Conservation (phyloP, 2,329 filamentous ascomycete species). For the Tolypocladium ovalisporum region DNA sequence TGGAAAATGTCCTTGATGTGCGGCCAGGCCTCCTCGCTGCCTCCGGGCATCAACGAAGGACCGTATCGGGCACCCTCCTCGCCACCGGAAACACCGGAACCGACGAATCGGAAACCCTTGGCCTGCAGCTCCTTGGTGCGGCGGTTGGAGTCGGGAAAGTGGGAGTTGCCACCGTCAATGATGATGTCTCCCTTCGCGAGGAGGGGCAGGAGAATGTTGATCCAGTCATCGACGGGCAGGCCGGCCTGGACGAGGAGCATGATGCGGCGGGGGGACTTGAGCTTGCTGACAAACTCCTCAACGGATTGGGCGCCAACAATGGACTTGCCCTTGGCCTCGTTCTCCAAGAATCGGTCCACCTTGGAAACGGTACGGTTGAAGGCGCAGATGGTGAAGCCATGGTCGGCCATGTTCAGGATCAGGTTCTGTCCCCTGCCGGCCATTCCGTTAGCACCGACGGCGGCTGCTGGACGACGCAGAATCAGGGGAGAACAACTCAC, state of each 20-base stretch:
- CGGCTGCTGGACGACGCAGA: constrained; percentile 6
- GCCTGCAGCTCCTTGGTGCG: constrained; percentile 74
- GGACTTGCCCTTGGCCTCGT: constrained; percentile 91
- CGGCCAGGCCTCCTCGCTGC: constrained; percentile 95
- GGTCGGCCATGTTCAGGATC: constrained; percentile 81
- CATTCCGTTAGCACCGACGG: constrained; percentile 2
- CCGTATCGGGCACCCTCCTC: constrained; percentile 98
- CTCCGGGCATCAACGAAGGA: constrained; percentile 96
- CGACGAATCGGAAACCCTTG: constrained; percentile 94
- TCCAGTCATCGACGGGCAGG: constrained; percentile 97
- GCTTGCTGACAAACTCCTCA: constrained; percentile 90
- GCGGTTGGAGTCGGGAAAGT: constrained; percentile 98
- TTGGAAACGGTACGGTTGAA: constrained; percentile 99
- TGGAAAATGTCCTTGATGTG: constrained; percentile 99
- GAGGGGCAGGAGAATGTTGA: constrained; percentile 81
- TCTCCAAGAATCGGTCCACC: constrained; percentile 87
- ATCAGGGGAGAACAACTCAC: constrained; percentile 39
- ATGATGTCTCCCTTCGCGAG: constrained; percentile 89
- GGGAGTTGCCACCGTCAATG: constrained; percentile 96
- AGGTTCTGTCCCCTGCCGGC: constrained; percentile 62
- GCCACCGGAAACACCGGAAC: constrained; percentile 94
- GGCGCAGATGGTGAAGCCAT: constrained; percentile 92
- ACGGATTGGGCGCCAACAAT: constrained; percentile 88
- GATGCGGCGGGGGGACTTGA: constrained; percentile 92
- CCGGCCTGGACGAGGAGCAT: constrained; percentile 99